Base-by-base conservation (phyloP, 441 rosid genomes). In the Populus hybrid region DNA sequence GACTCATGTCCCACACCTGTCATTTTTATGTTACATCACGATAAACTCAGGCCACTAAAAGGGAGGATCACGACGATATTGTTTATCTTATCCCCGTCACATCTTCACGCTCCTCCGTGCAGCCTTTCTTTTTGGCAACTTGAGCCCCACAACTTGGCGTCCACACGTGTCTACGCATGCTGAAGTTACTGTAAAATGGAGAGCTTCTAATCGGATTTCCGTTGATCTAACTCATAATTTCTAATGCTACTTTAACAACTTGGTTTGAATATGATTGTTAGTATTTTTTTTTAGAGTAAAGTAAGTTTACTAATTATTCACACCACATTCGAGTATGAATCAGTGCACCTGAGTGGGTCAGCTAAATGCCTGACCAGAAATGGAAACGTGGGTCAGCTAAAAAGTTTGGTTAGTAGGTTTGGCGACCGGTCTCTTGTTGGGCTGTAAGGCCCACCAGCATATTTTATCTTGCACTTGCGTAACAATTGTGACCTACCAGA, bases 401-500 rank as follows among this genome's bases (percentile, higher is more conserved):
- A 72, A 16, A 69, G 63, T 67, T 59, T 81, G 84, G 87, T 76
- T 74, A 67, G 73, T 75, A 57, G 73, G 76, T 66, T 83, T 69
- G 84, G 70, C 82, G 21, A 79, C 81, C 82, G 23, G 72, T 64
- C 38, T 24, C 21, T 12, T 20, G 35, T 68, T 10, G 1, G 30
- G 16, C 72, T 71, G 10, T 20, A 1, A 21, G 23, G 16, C 76
- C 72, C 80, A 76, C 66, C 64, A 32, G 57, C 67, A 70, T 28
- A 30, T 73, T 50, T 59, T 23, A 18, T 35, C 72, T 38, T 26
- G n/a, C 6, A 18, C n/a, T 5, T 20, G 8, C 6, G 0, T 2
- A 20, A 20, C 6, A 57, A 6, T 57, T 2, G 20, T 20, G 21
- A 6, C 63, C 63, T 18, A 0, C 21, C 63, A 18, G 18, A 6